phyloP scores from a whole-genome alignment of 805 yeast genomes.

The Kodamaea hsintzibuensis region DNA sequence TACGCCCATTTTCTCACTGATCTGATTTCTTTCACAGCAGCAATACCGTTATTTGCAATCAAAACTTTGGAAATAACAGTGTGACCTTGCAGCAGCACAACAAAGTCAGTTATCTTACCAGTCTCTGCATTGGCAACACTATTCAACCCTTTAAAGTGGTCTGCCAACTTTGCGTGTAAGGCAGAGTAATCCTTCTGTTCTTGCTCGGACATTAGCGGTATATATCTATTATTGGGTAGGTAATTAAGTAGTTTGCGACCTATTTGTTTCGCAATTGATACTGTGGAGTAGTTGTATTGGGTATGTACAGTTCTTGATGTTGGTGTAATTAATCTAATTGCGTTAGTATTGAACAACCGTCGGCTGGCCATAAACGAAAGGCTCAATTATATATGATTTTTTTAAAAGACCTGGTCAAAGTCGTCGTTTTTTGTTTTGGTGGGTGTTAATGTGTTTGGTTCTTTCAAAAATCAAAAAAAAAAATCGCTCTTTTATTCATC shows the following conservation, averaged over 20 bases:
- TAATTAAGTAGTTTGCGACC: slow-evolving; percentile 1
- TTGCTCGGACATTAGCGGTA: slow-evolving; percentile 10
- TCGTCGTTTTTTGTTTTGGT: neutral
- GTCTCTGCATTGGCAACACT: slow-evolving; percentile 76
- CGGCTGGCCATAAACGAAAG: neutral
- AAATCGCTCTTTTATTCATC: neutral
- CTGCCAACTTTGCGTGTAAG: slow-evolving; percentile 49
- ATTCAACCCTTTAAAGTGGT: slow-evolving; percentile 81
- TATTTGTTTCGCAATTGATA: neutral
- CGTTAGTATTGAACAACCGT: neutral
- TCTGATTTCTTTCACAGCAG: slow-evolving; percentile 97
- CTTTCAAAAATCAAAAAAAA: no score
- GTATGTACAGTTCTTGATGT: slow-evolving; percentile 5
- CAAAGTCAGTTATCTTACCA: slow-evolving; percentile 80
- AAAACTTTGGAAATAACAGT: slow-evolving; percentile 86
- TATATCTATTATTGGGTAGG: slow-evolving; percentile 8
- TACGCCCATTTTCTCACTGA: slow-evolving; percentile 98
- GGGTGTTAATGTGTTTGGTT: neutral
- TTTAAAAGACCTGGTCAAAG: neutral
- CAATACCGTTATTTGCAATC: slow-evolving; percentile 98
- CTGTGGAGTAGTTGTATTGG: slow-evolving; percentile 5
- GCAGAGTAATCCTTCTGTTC: slow-evolving; percentile 22
- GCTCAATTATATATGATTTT: neutral
- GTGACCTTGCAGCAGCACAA: slow-evolving; percentile 85
- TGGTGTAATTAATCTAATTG: slow-evolving; percentile 1